Conservation (phyloP, 2,329 filamentous ascomycete genomes). For the Epichloe sp. region DNA sequence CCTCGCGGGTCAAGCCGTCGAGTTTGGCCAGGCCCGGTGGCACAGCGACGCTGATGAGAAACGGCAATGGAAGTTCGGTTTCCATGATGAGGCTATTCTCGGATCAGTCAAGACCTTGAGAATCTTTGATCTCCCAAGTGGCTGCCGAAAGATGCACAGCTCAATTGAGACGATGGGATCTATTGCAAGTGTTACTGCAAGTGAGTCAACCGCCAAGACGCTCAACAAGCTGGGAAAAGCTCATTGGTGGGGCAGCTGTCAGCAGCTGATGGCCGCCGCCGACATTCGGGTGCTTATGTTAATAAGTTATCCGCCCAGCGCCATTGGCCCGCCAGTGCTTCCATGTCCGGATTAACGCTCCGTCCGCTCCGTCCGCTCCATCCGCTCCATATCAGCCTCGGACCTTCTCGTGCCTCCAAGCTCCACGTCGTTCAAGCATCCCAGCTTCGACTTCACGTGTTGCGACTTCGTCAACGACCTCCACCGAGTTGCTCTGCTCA, state of each 20-base stretch:
- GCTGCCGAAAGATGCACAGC: neutral
- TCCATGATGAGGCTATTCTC: conserved; percentile 36
- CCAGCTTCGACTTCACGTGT: neutral
- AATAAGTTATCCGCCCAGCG: no score
- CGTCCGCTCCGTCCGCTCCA: no score
- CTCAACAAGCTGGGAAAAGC: neutral
- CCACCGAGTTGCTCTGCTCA: neutral
- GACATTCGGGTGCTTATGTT: no score
- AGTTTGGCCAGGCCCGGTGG: conserved; percentile 33
- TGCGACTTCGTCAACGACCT: neutral
- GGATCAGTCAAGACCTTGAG: neutral
- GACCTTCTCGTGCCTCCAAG: neutral
- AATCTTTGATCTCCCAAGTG: neutral
- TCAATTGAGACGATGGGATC: neutral
- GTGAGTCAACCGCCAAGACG: conserved; percentile 6
- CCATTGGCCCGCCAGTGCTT: neutral
- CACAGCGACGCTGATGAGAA: conserved; percentile 44
- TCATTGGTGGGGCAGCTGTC: no score
- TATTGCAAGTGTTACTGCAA: neutral
- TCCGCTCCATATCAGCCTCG: no score
- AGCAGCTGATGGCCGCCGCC: neutral
- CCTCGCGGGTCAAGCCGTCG: conserved; percentile 41
- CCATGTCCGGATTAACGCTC: neutral
- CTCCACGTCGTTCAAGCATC: neutral
- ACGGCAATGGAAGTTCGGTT: conserved; percentile 49